phyloP scores from a whole-genome alignment of 768 basidiomycete species.

The Russula ochroleuca region DNA sequence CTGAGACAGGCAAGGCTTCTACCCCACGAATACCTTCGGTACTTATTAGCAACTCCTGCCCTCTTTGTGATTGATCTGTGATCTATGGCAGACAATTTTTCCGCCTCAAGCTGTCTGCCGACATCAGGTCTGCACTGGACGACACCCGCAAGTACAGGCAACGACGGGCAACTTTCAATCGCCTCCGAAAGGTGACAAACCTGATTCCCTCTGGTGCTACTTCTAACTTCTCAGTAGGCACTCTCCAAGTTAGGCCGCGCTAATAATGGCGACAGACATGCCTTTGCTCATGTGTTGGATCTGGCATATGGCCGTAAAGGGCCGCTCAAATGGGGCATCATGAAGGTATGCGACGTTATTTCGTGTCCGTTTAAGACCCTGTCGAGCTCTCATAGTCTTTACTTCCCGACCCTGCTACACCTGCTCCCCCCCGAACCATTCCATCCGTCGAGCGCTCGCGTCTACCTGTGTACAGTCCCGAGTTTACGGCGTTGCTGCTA shows the following conservation, averaged over 20 bases:
- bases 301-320: constrained; percentile 76
- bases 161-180: constrained; percentile 42
- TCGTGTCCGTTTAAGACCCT: background rate
- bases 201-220: background rate
- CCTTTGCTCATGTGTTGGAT: constrained; percentile 57
- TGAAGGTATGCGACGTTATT: constrained; percentile 46
- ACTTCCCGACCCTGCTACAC: constrained; percentile 43
- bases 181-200: constrained; percentile 47
- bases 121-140: constrained; percentile 46
- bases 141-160: constrained; percentile 34
- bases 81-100: constrained; percentile 53
- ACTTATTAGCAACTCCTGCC: background rate
- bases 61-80: background rate
- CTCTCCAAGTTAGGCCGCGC: constrained; percentile 51
- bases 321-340: constrained; percentile 60
- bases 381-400: constrained; percentile 45
- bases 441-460: constrained; percentile 48
- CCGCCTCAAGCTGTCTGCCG: constrained; percentile 54
- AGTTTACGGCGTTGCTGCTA: constrained; percentile 58
- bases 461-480: constrained; percentile 63
- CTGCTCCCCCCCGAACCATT: constrained; percentile 48
- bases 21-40: constrained; percentile 48
- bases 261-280: constrained; percentile 45
- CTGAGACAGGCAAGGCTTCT: constrained; percentile 42
- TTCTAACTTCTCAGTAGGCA: constrained; percentile 40